Percentiles rank a stretch among this genome's conserved stretches.
These are phyloP conservation scores for Fusarium sp. DNA, from an alignment of 2,329 filamentous ascomycete genomes.

Conservation along the genomic window DNA sequence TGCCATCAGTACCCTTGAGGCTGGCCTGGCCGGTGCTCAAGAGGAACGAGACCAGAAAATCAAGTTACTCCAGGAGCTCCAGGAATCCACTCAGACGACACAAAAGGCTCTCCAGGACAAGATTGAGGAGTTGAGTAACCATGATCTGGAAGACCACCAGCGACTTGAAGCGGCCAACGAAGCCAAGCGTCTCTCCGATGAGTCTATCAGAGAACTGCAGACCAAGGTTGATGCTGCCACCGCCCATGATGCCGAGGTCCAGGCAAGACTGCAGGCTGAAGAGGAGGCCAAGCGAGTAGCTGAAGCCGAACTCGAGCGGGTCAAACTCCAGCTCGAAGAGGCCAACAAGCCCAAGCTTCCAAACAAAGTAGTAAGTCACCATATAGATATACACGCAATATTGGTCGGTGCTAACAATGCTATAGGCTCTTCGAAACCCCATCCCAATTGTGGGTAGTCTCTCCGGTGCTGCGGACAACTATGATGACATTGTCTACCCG, in stretches of 20 bases:
- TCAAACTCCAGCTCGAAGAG: conserved; percentile 6
- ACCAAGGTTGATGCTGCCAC: conserved; percentile 5
- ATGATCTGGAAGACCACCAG: conserved; percentile 7
- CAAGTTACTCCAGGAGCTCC: neutral
- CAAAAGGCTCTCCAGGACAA: conserved; percentile 13
- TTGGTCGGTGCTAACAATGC: neutral
- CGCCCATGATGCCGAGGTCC: conserved; percentile 1
- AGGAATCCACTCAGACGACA: neutral
- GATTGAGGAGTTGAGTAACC: neutral
- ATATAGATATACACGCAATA: neutral
- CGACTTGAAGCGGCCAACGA: conserved; percentile 3
- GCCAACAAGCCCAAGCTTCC: conserved; percentile 6
- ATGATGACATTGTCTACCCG: conserved; percentile 6
- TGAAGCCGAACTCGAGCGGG: conserved; percentile 5
- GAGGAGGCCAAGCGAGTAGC: conserved; percentile 3
- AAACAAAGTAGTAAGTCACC: neutral
- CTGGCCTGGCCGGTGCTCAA: neutral
- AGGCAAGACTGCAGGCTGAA: neutral
- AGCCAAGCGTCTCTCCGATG: conserved; percentile 6
- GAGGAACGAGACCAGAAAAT: conserved; percentile 5
- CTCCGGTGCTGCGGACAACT: neutral
- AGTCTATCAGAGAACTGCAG: conserved; percentile 1
- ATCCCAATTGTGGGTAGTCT: conserved; percentile 9
- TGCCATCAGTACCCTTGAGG: neutral
- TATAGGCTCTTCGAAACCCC: conserved; percentile 2